phyloP scores from a whole-genome alignment of 2,329 filamentous ascomycete genomes.

The Fusarium secorum region DNA sequence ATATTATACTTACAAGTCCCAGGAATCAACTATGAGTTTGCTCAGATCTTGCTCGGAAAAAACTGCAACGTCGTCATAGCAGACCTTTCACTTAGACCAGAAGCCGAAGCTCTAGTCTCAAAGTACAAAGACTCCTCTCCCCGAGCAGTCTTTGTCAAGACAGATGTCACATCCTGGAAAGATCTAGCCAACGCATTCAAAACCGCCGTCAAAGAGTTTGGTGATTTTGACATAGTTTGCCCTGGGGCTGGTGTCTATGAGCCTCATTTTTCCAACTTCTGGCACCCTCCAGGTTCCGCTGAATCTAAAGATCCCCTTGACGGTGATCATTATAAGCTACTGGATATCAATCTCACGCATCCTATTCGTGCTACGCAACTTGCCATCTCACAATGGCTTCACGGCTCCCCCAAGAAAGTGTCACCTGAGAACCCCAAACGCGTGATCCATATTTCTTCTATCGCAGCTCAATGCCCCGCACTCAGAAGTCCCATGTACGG shows the following conservation, averaged over 20 bases:
- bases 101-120: constrained; percentile 49
- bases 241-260: constrained; percentile 58
- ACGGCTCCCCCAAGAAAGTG: constrained; percentile 30
- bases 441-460: constrained; percentile 49
- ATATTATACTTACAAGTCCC: rapidly evolving
- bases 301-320: constrained; percentile 45
- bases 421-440: constrained; percentile 46
- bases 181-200: constrained; percentile 49
- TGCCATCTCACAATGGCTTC: constrained; percentile 50
- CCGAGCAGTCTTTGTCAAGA: constrained; percentile 52
- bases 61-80: constrained; percentile 57
- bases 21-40: constrained; percentile 49
- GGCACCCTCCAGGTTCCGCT: constrained; percentile 50
- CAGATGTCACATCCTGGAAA: constrained; percentile 55
- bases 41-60: constrained; percentile 50
- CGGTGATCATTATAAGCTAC: constrained; percentile 44
- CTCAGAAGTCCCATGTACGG: constrained; percentile 50
- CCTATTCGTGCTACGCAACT: constrained; percentile 53
- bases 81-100: constrained; percentile 53
- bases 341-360: constrained; percentile 54
- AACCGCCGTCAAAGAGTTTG: constrained; percentile 47
- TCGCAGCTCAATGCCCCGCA: constrained; percentile 48
- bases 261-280: constrained; percentile 53
- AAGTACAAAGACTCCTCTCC: constrained; percentile 35
- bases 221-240: constrained; percentile 52